phyloP scores from a whole-genome alignment of 345 rosid genomes.

The Pugionium dolabratum region DNA sequence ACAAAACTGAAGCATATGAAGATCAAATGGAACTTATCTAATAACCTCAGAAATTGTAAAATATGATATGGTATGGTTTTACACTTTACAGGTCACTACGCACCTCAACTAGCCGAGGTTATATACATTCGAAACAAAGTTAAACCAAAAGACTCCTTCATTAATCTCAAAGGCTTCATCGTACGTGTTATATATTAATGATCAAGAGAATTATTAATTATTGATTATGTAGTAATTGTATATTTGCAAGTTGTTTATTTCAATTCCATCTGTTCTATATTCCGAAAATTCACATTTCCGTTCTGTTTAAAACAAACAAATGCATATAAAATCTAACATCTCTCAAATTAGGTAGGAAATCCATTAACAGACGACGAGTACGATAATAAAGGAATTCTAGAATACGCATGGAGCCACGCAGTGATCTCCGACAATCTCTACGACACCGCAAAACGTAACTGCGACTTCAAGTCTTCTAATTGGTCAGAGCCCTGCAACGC shows the following conservation, averaged over 20 bases:
- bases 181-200: slow-evolving; percentile 15
- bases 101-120: slow-evolving; percentile 67
- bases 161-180: slow-evolving; percentile 50
- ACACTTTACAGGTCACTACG: slow-evolving; percentile 54
- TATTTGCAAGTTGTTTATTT: neutral
- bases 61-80: slow-evolving; percentile 22
- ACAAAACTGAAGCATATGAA: slow-evolving; percentile 5
- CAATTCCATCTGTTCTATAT: neutral
- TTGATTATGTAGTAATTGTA: neutral
- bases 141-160: slow-evolving; percentile 38
- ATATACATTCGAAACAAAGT: slow-evolving; percentile 54
- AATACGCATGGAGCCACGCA: slow-evolving; percentile 71
- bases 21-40: neutral
- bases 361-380: slow-evolving; percentile 53
- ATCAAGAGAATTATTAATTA: too few species aligned
- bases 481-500: slow-evolving; percentile 50
- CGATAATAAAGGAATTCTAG: slow-evolving; percentile 51
- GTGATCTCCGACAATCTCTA: slow-evolving; percentile 54
- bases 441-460: slow-evolving; percentile 41
- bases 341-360: slow-evolving; percentile 53
- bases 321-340: too few species aligned
- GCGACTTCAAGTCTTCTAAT: slow-evolving; percentile 48
- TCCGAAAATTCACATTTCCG: neutral
- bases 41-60: neutral
- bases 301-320: neutral